Percentiles rank a stretch among this genome's conserved stretches.
Evolutionary conservation across 345 rosid species (phyloP).

Genomic region (Syzygium jambos): DNA sequence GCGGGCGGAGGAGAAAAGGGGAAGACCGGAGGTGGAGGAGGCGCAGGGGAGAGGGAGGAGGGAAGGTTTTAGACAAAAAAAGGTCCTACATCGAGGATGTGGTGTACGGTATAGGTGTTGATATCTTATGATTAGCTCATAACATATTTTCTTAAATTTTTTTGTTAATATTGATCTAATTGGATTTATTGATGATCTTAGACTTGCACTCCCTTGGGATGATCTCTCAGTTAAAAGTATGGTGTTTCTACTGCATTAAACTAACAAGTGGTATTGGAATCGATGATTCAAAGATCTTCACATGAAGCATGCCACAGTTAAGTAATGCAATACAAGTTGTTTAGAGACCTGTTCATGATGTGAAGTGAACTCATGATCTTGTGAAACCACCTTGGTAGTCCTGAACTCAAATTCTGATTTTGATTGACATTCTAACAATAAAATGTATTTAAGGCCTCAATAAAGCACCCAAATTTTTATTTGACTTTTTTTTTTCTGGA

Average conservation of each 20-base stretch:
- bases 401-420: neutral
- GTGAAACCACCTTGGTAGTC: neutral
- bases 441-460: neutral
- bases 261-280: neutral
- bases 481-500: neutral
- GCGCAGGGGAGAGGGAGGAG: too few relatives aligned
- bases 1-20: too few relatives aligned
- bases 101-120: neutral
- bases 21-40: too few relatives aligned
- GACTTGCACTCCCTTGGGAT: neutral
- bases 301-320: neutral
- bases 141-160: neutral
- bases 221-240: neutral
- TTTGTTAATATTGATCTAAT: neutral
- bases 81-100: neutral
- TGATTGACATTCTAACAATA: neutral
- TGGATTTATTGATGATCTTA: neutral
- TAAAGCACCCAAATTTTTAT: neutral
- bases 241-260: rapidly evolving
- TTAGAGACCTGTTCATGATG: neutral
- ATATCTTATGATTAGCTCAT: neutral
- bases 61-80: neutral
- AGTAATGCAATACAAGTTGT: neutral
- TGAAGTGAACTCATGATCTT: neutral
- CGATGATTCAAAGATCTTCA: neutral